Percentiles rank a stretch among this genome's conserved stretches.
phyloP scores from a whole-genome alignment of 1,139 yeast species.

The Debaryomyces sp. region DNA sequence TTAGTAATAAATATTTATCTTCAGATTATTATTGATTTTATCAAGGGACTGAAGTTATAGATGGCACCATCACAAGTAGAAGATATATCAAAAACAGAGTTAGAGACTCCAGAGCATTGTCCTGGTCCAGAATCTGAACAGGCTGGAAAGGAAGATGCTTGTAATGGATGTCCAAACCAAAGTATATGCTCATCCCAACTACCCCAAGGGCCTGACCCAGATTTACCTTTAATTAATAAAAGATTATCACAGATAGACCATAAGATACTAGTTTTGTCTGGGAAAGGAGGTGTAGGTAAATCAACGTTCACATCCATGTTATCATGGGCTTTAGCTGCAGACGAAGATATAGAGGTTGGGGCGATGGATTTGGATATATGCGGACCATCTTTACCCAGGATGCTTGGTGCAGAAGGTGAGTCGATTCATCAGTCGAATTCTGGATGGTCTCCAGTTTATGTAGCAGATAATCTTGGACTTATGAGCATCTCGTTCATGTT shows the following conservation, averaged over 20 bases:
- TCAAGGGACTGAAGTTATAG: background rate
- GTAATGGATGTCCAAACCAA: constrained; percentile 94
- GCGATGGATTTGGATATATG: constrained; percentile 97
- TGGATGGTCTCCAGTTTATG: constrained; percentile 97
- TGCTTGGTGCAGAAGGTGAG: constrained; percentile 92
- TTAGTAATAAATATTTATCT: background rate
- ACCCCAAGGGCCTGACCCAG: constrained; percentile 97
- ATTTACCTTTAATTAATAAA: constrained; percentile 74
- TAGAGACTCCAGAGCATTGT: constrained; percentile 83
- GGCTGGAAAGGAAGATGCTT: constrained; percentile 95
- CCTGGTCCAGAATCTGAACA: constrained; percentile 95
- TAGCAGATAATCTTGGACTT: constrained; percentile 90
- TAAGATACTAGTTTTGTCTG: constrained; percentile 83
- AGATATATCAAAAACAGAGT: constrained; percentile 23
- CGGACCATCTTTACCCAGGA: constrained; percentile 94
- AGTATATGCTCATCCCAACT: constrained; percentile 77
- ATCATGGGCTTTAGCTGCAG: constrained; percentile 94
- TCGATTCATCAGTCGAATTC: constrained; percentile 84
- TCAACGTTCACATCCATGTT: constrained; percentile 94
- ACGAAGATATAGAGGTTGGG: constrained; percentile 84
- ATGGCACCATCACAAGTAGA: constrained; percentile 28
- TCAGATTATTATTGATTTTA: background rate
- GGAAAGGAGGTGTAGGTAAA: constrained; percentile 99
- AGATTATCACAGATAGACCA: constrained; percentile 73
- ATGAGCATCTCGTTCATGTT: constrained; percentile 96